A percentile compares a stretch with the other conserved stretches of the same genome.
phyloP scores from a whole-genome alignment of 352 stramenopile genomes.

The Globisporangium nunn region DNA sequence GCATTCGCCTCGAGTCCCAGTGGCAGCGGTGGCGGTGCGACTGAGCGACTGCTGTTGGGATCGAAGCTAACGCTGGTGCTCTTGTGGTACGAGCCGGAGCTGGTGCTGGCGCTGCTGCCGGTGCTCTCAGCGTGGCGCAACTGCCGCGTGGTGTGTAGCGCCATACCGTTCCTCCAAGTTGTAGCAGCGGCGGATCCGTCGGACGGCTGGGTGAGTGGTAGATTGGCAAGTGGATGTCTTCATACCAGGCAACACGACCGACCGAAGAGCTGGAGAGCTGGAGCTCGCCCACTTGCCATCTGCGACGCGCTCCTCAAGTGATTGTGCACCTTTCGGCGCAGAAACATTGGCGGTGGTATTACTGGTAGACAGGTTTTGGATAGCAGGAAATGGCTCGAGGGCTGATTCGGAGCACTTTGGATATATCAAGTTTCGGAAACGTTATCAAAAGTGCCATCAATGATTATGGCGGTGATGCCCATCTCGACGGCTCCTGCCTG shows the following conservation, averaged over 20 bases:
- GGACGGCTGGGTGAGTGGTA: too few species aligned
- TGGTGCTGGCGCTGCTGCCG: background rate
- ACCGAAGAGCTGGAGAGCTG: background rate
- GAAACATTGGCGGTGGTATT: background rate
- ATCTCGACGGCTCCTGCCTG: too few species aligned
- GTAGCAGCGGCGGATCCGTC: background rate
- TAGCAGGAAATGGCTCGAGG: background rate
- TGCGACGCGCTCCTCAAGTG: background rate
- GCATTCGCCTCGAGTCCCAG: constrained; percentile 62
- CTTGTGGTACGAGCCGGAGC: constrained; percentile 5
- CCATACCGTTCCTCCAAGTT: background rate
- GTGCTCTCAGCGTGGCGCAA: constrained; percentile 6
- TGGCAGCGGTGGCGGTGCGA: constrained; percentile 25
- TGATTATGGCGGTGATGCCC: too few species aligned
- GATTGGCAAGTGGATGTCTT: background rate
- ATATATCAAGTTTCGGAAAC: too few species aligned
- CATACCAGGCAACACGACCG: background rate
- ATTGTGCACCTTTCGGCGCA: background rate
- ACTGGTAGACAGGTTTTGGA: background rate
- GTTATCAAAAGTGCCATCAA: too few species aligned
- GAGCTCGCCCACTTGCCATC: background rate
- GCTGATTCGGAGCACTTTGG: too few species aligned
- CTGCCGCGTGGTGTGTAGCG: background rate
- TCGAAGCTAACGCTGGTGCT: background rate
- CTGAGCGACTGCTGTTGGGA: constrained; percentile 48